These are phyloP conservation scores for Phenoliferia sp. DNA, from an alignment of 1,284 basidiomycete genomes.

Conservation along the genomic window DNA sequence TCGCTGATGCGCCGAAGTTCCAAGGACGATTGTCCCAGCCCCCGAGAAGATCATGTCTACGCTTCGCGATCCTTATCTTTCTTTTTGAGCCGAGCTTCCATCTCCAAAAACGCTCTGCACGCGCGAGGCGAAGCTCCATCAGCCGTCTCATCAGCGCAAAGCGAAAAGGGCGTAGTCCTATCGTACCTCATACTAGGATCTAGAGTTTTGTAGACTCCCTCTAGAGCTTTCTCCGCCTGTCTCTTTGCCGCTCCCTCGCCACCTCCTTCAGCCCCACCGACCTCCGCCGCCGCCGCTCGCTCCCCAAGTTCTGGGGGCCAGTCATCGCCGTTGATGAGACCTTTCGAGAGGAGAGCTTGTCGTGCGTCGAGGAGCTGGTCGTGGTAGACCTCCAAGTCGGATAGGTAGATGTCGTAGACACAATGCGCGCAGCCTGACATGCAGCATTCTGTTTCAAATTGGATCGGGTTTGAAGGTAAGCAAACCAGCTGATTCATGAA, in stretches of 20 bases:
- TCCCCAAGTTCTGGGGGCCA: conserved; percentile 8
- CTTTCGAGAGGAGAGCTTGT: not conserved
- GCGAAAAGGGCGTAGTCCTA: not conserved
- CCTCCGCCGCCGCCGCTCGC: not conserved
- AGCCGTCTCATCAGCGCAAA: not conserved
- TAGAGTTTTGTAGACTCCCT: not conserved
- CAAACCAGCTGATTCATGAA: not conserved
- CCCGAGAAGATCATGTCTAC: no score
- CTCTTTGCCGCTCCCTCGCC: not conserved
- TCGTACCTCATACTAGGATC: conserved; percentile 20
- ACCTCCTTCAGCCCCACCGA: no score
- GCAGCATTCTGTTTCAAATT: conserved; percentile 24
- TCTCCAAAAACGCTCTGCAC: conserved; percentile 29
- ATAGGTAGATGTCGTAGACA: conserved; percentile 28
- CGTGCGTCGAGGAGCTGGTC: not conserved
- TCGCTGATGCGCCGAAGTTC: no score
- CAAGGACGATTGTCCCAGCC: no score
- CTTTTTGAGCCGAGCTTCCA: conserved; percentile 28
- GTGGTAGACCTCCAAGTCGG: conserved; percentile 23
- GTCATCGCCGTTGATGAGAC: not conserved
- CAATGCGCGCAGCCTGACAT: conserved; percentile 27
- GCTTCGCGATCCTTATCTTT: conserved; percentile 4
- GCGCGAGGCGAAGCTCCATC: not conserved
- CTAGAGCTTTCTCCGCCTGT: conserved; percentile 12
- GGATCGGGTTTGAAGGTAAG: not conserved